Evolutionary conservation across 2,329 filamentous ascomycete species (phyloP).

Genomic region (Coleophoma cylindrospora): DNA sequence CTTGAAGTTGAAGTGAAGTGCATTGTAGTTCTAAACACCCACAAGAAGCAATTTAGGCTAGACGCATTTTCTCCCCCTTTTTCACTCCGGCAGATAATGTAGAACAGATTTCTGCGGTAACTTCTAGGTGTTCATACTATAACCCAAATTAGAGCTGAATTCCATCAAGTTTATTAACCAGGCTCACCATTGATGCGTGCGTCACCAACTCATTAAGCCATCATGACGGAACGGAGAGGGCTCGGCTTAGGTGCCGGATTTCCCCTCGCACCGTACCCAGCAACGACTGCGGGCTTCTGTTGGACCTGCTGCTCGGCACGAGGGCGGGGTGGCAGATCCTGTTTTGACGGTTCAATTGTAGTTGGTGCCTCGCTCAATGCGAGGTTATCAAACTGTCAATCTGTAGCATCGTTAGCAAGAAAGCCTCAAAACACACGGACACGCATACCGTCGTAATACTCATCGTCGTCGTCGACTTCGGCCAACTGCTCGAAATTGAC

Average conservation of each 20-base stretch:
- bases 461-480: slow-evolving; percentile 85
- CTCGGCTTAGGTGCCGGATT: slow-evolving; percentile 51
- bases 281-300: slow-evolving; percentile 30
- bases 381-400: slow-evolving; percentile 91
- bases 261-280: slow-evolving; percentile 28
- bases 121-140: slow-evolving; percentile 2
- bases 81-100: slow-evolving; percentile 6
- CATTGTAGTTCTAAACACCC: neutral
- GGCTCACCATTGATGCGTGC: slow-evolving; percentile 15
- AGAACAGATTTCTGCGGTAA: slow-evolving; percentile 3
- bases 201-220: slow-evolving; percentile 32
- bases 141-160: slow-evolving; percentile 4
- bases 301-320: slow-evolving; percentile 37
- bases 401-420: slow-evolving; percentile 31
- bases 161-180: neutral
- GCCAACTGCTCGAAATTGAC: slow-evolving; percentile 99
- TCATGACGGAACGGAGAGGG: slow-evolving; percentile 66
- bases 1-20: no score
- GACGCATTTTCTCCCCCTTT: slow-evolving; percentile 4
- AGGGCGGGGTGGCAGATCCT: slow-evolving; percentile 36
- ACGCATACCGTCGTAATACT: slow-evolving; percentile 71
- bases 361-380: slow-evolving; percentile 78
- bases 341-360: slow-evolving; percentile 50
- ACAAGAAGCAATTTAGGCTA: slow-evolving; percentile 12
- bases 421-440: neutral